phyloP scores from a whole-genome alignment of 2,329 filamentous ascomycete genomes.

The Didymella lethalis region DNA sequence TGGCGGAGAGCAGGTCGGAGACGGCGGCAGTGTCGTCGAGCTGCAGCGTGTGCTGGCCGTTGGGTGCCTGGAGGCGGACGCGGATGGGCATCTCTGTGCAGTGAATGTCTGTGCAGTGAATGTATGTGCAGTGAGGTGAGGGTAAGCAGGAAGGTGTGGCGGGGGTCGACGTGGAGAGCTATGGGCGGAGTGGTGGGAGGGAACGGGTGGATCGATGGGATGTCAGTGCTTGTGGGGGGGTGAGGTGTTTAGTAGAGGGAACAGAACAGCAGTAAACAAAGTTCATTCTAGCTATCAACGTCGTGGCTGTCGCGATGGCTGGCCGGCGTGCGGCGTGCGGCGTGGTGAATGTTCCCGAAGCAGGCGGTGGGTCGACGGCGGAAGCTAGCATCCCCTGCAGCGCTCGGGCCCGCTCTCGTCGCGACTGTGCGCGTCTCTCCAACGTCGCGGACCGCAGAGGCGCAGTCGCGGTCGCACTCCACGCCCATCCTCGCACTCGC shows the following conservation, averaged over 20 bases:
- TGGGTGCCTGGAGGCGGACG: conserved; percentile 77
- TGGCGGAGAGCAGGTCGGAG: conserved; percentile 65
- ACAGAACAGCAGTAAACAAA: no score
- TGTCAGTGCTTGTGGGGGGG: background rate
- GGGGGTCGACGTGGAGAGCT: background rate
- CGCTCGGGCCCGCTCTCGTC: conserved; percentile 25
- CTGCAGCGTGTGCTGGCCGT: conserved; percentile 73
- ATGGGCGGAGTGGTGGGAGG: conserved; percentile 5
- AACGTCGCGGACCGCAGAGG: background rate
- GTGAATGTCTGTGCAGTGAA: conserved; percentile 2
- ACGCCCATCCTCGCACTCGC: background rate
- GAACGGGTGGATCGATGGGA: background rate
- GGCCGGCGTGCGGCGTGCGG: background rate
- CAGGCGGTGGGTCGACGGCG: conserved; percentile 19
- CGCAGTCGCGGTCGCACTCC: no score
- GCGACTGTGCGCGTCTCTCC: background rate
- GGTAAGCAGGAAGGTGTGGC: background rate
- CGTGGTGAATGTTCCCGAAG: conserved; percentile 38
- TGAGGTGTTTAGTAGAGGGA: no score
- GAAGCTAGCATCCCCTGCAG: conserved; percentile 17
- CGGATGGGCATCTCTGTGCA: conserved; percentile 64
- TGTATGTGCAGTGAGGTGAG: conserved; percentile 23
- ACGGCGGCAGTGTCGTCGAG: conserved; percentile 74
- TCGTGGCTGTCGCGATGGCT: conserved; percentile 8
- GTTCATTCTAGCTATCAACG: conserved; percentile 3